Evolutionary conservation across 192 early-diverging fungal genomes (phyloP).

Genomic region (Podila verticillata): DNA sequence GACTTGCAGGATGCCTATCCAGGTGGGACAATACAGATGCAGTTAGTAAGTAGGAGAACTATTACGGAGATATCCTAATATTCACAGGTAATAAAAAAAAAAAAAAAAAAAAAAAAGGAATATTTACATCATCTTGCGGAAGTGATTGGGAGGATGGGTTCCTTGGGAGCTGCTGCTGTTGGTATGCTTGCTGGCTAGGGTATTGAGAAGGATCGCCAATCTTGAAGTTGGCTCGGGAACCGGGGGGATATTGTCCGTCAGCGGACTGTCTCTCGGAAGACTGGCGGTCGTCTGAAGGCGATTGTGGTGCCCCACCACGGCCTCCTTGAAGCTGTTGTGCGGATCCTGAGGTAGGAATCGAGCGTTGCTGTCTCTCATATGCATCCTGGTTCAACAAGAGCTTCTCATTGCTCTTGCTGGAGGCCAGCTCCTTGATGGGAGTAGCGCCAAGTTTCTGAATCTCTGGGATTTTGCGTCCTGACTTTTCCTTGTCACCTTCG

Average conservation of each 20-base stretch:
- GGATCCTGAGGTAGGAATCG: constrained; percentile 16
- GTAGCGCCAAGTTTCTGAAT: constrained; percentile 47
- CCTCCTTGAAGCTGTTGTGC: constrained; percentile 17
- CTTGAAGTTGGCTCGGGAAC: constrained; percentile 17
- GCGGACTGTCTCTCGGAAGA: constrained; percentile 25
- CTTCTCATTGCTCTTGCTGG: constrained; percentile 35
- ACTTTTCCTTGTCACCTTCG: constrained; percentile 27
- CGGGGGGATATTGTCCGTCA: constrained; percentile 19
- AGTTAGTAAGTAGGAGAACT: too few species aligned
- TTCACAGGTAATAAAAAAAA: not conserved
- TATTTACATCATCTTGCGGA: constrained; percentile 36
- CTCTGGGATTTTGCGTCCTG: constrained; percentile 33
- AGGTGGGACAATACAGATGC: not conserved
- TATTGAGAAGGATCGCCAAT: constrained; percentile 9
- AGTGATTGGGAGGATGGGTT: constrained; percentile 34
- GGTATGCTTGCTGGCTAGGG: constrained; percentile 6
- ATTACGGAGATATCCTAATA: not conserved
- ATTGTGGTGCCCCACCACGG: constrained; percentile 27
- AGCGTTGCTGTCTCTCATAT: constrained; percentile 43
- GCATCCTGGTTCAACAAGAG: constrained; percentile 44
- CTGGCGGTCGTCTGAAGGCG: constrained; percentile 34
- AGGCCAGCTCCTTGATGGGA: constrained; percentile 45
- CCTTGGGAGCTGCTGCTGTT: constrained; percentile 16
- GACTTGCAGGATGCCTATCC: constrained; percentile 3
- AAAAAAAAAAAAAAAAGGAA: not conserved